Percentiles rank a stretch among this genome's conserved stretches.
Conservation (phyloP, 768 basidiomycete genomes). For the Termitomyces sp. region DNA sequence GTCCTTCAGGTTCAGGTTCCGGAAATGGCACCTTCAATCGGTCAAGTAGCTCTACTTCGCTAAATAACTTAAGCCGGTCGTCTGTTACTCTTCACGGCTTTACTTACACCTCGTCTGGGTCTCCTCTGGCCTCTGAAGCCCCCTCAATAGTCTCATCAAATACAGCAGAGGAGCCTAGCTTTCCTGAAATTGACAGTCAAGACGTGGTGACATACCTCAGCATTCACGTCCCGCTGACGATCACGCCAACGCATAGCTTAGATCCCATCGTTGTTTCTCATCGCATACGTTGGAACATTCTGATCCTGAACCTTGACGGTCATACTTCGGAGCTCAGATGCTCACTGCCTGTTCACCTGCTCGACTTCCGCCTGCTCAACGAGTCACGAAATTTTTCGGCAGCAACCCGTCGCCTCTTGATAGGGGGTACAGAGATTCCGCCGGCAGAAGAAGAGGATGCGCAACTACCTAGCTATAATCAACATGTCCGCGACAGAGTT, state of each 20-base stretch:
- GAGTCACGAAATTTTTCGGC: constrained; percentile 72
- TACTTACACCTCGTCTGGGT: background rate
- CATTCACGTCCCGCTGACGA: constrained; percentile 51
- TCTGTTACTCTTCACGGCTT: background rate
- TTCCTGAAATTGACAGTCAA: constrained; percentile 7
- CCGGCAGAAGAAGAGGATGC: constrained; percentile 50
- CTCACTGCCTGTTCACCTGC: constrained; percentile 82
- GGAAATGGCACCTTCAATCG: background rate
- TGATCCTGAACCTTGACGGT: constrained; percentile 82
- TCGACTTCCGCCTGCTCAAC: constrained; percentile 64
- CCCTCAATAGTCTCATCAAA: background rate
- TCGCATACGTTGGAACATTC: constrained; percentile 74
- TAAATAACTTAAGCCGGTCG: constrained; percentile 2
- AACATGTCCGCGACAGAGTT: constrained; percentile 88
- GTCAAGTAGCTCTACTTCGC: constrained; percentile 5
- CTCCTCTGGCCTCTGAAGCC: background rate
- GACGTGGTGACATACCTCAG: constrained; percentile 60
- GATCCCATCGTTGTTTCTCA: constrained; percentile 76
- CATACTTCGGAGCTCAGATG: constrained; percentile 95
- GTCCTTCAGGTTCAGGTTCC: constrained; percentile 3
- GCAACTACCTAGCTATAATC: constrained; percentile 83
- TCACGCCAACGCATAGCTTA: constrained; percentile 66
- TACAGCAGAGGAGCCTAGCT: background rate
- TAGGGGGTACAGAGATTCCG: constrained; percentile 33
- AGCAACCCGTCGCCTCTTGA: constrained; percentile 68